Evolutionary conservation across 108 stramenopile genomes (phyloP), one percentile per base, ranked within the genome.

Genomic region (Stephanodiscus triporus): DNA sequence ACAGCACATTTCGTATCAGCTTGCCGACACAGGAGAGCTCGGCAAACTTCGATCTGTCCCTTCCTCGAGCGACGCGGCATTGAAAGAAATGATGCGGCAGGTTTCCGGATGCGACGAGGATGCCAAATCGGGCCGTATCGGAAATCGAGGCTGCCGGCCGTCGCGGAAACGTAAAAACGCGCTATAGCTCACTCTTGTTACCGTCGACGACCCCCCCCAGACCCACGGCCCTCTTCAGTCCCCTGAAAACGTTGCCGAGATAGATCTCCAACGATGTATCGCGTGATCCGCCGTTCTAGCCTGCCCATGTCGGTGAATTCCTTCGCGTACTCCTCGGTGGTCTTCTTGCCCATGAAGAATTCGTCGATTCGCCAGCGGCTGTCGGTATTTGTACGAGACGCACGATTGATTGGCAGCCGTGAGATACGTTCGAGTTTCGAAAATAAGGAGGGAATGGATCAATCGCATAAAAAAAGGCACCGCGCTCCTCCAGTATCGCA

Each of bases 271-370:
- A 34, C 5, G 32, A 4, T 5, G 32, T 34, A 2, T 2, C 2
- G 5, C 32, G 32, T 34, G 32, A 34, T 34, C 32, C 32, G 27
- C 34, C 50, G 63, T 40, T 70, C 73, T 23, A 73, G 14, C 29
- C 43, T 5, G 19, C 68, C 68, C 37, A 23, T 16, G 47, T 60
- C 9, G 0, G n/a, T 57, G 38, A 75, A 81, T 42, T 48, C 40
- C 23, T 64, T 58, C 0, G 68, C 73, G 59, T 81, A 81, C 9
- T 81, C 59, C 43, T 65, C 73, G 19, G 73, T 66, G 16, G 63
- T 83, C 54, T 19, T 51, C 55, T 63, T 66, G 62, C 59, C 92
- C 86, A 69, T 75, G 74, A 82, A 85, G 77, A 93, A 93, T 17
- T 75, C 64, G 65, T 85, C 72, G 63, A 27, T 85, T 63, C 11